A percentile compares a stretch with the other conserved stretches of the same genome.
phyloP scores from a whole-genome alignment of 2,329 filamentous ascomycete species.

The Blastomyces gilchristii region DNA sequence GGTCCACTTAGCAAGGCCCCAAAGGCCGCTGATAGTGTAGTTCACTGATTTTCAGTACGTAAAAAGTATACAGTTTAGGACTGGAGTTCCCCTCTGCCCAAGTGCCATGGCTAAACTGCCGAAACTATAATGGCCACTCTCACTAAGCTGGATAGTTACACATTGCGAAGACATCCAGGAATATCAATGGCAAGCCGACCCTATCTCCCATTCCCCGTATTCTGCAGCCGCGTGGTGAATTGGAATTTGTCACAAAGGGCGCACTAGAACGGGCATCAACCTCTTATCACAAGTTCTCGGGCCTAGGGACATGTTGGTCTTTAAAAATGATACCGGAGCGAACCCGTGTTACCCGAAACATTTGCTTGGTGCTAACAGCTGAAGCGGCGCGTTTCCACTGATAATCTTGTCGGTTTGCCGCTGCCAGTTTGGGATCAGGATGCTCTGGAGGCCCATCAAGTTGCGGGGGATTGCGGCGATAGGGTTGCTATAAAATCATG shows the following conservation, averaged over 20 bases:
- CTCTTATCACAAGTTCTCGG: background rate
- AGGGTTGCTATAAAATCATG: background rate
- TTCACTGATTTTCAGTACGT: background rate
- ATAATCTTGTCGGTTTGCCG: background rate
- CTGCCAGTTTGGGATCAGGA: background rate
- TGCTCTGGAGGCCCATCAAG: background rate
- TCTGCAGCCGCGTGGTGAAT: background rate
- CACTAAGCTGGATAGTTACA: background rate
- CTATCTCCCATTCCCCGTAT: background rate
- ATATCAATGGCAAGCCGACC: background rate
- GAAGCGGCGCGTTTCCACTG: too few species aligned
- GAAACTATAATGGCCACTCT: background rate
- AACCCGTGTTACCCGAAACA: constrained; percentile 7
- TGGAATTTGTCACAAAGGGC: background rate
- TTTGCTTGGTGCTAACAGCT: background rate
- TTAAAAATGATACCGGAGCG: background rate
- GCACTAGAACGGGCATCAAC: background rate
- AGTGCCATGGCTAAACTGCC: background rate
- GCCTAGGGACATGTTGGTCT: background rate
- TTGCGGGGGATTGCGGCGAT: background rate
- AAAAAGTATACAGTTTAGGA: background rate
- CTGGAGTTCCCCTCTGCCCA: background rate
- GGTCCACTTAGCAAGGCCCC: background rate
- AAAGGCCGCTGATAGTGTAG: background rate
- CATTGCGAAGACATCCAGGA: background rate